Conservation (phyloP, 129 eudicot genomes). For the Lonicera japonica region DNA sequence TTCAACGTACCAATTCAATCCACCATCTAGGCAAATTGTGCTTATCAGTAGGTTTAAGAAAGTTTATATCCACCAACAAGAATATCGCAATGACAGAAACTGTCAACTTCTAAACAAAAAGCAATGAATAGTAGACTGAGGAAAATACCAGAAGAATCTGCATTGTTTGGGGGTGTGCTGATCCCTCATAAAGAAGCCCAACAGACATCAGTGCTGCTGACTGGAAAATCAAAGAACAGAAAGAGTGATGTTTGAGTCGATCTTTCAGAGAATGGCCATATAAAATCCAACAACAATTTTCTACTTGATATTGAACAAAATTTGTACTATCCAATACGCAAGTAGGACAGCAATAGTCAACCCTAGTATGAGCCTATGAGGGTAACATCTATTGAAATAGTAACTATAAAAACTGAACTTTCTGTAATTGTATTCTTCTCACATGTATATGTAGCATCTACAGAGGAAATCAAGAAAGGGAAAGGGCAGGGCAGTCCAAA, state of each 20-base stretch:
- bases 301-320: background rate
- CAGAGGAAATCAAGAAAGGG: no score
- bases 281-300: slow-evolving; percentile 1
- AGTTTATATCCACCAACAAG: slow-evolving; percentile 9
- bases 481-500: no score
- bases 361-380: background rate
- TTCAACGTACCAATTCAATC: no score
- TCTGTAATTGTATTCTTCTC: no score
- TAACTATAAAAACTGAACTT: no score
- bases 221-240: slow-evolving; percentile 34
- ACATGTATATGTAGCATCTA: no score
- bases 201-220: slow-evolving; percentile 95
- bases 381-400: background rate
- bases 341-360: background rate
- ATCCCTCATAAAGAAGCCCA: slow-evolving; percentile 95
- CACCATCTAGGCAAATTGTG: background rate
- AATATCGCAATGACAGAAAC: slow-evolving; percentile 6
- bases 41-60: slow-evolving; percentile 2
- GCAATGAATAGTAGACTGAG: background rate
- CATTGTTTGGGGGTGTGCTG: slow-evolving; percentile 94
- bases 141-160: slow-evolving; percentile 69
- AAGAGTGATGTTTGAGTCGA: slow-evolving; percentile 7
- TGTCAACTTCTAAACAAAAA: slow-evolving; percentile 3
- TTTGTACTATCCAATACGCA: background rate
- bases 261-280: slow-evolving; percentile 4